A percentile compares a stretch with the other conserved stretches of the same genome.
These are phyloP conservation scores for Persicaria tinctoria DNA, from an alignment of 148 eudicot genomes.

Conservation along the genomic window DNA sequence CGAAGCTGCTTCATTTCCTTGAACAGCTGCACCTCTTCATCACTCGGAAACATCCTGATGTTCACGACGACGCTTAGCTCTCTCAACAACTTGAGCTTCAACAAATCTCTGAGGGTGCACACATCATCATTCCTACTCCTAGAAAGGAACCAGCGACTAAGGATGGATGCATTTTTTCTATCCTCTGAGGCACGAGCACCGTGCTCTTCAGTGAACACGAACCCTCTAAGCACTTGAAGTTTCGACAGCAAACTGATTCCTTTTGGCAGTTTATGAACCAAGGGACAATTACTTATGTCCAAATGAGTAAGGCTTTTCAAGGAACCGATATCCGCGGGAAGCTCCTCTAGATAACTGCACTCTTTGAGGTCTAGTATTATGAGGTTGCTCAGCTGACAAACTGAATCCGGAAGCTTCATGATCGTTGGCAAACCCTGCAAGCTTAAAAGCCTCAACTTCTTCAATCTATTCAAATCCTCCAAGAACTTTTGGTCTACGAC, in stretches of 20 bases:
- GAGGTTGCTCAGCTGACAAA: no score
- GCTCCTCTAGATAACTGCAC: no score
- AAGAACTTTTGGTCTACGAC: conserved; percentile 21
- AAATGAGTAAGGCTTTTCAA: no score
- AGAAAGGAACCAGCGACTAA: no score
- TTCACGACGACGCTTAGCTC: conserved; percentile 32
- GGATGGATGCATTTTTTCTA: no score
- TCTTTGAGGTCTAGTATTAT: no score
- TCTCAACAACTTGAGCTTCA: conserved; percentile 15
- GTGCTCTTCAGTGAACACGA: conserved; percentile 21
- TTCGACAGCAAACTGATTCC: conserved; percentile 18
- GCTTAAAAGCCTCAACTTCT: not conserved
- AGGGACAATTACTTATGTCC: conserved; percentile 32
- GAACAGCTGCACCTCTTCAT: not conserved
- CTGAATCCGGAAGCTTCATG: no score
- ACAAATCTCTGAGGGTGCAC: conserved; percentile 31
- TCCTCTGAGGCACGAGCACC: not conserved
- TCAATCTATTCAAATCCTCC: conserved; percentile 20
- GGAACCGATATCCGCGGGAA: no score
- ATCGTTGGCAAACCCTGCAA: no score
- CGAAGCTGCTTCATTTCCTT: not conserved
- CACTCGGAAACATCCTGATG: conserved; percentile 17
- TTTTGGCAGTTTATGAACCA: conserved; percentile 35
- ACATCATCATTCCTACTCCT: not conserved
- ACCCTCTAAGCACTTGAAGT: conserved; percentile 43